Evolutionary conservation across 169 alveolate genomes (phyloP).

Genomic region (Babesia bovis): DNA sequence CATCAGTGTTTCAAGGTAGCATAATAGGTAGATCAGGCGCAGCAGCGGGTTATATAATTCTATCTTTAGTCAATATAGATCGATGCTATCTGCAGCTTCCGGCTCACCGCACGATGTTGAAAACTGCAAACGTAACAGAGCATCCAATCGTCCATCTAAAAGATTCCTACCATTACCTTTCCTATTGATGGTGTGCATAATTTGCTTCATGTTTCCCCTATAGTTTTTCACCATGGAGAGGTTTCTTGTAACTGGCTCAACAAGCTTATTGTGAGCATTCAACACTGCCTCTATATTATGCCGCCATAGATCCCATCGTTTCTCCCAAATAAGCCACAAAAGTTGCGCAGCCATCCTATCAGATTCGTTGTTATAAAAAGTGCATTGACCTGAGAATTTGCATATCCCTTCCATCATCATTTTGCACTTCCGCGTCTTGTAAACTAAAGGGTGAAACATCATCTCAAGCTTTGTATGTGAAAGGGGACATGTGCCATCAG

Average conservation of each 20-base stretch:
- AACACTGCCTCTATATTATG: conserved; percentile 50
- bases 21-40: no score
- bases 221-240: conserved; percentile 2
- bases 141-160: neutral
- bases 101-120: neutral
- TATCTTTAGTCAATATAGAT: no score
- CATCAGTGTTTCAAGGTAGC: no score
- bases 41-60: no score
- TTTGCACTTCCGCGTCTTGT: conserved; percentile 78
- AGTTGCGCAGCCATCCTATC: conserved; percentile 72
- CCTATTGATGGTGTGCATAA: neutral
- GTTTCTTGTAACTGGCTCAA: neutral
- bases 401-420: conserved; percentile 70
- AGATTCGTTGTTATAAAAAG: conserved; percentile 69
- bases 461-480: conserved; percentile 83
- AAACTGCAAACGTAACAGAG: conserved; percentile 1
- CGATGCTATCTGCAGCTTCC: no score
- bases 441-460: conserved; percentile 82
- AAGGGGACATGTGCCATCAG: conserved; percentile 79
- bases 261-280: conserved; percentile 9
- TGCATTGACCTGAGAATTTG: conserved; percentile 69
- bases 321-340: conserved; percentile 74
- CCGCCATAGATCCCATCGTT: conserved; percentile 73
- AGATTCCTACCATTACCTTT: neutral
- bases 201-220: conserved; percentile 27